These are phyloP conservation scores for Rhizomucor pusillus DNA, from an alignment of 371 early-diverging fungal species.

Conservation along the genomic window DNA sequence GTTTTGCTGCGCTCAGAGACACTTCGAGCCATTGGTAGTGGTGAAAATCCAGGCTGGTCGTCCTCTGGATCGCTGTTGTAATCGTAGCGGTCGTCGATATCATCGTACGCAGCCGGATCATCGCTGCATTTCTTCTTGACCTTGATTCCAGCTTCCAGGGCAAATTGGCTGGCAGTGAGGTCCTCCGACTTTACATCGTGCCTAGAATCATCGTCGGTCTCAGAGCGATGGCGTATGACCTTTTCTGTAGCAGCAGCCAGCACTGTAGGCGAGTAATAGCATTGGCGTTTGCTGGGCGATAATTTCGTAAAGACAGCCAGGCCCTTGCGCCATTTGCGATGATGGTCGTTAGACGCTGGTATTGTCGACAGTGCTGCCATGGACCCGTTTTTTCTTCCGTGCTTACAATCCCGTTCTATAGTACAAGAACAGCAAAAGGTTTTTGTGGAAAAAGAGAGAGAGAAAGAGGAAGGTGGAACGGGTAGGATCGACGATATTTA, in stretches of 20 bases:
- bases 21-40: slow-evolving; percentile 13
- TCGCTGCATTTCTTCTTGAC: slow-evolving; percentile 11
- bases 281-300: slow-evolving; percentile 5
- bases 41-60: slow-evolving; percentile 9
- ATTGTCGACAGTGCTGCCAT: slow-evolving; percentile 9
- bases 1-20: slow-evolving; percentile 8
- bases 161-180: slow-evolving; percentile 48
- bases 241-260: slow-evolving; percentile 42
- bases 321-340: slow-evolving; percentile 8
- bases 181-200: slow-evolving; percentile 30
- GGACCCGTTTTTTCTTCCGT: not conserved
- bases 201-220: not conserved
- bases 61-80: slow-evolving; percentile 6
- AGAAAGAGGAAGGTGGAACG: slow-evolving; percentile 2
- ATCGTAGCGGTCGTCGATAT: slow-evolving; percentile 9
- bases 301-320: slow-evolving; percentile 11
- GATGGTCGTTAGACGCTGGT: slow-evolving; percentile 3
- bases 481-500: not conserved
- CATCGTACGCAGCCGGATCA: slow-evolving; percentile 9
- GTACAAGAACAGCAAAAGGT: slow-evolving; percentile 6
- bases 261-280: slow-evolving; percentile 8
- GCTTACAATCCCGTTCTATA: not conserved
- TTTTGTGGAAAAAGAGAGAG: slow-evolving; percentile 1
- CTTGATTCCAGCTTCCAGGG: slow-evolving; percentile 39
- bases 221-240: slow-evolving; percentile 23